phyloP scores from a whole-genome alignment of 306 rosid genomes.

The Biancaea sappan region DNA sequence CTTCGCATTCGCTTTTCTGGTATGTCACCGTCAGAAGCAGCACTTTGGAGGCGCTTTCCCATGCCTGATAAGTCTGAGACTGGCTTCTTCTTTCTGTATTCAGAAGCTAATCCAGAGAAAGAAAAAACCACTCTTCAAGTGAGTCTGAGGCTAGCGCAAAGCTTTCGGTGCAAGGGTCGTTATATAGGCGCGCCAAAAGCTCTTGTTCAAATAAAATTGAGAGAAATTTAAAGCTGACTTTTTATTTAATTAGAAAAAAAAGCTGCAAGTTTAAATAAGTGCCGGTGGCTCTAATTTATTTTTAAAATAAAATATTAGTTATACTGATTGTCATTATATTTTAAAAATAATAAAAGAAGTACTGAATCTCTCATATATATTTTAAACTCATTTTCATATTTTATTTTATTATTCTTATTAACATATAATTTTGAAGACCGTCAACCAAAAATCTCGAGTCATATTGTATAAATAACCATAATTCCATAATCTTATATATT shows the following conservation, averaged over 20 bases:
- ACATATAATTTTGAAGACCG: too few species aligned
- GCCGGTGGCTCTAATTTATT: too few species aligned
- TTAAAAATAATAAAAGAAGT: too few species aligned
- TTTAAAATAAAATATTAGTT: too few species aligned
- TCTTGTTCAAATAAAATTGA: not conserved
- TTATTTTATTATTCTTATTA: too few species aligned
- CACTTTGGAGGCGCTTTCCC: slow-evolving; percentile 7
- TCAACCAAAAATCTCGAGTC: too few species aligned
- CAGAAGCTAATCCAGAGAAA: not conserved
- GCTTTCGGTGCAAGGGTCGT: not conserved
- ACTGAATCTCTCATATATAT: too few species aligned
- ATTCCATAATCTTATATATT: too few species aligned
- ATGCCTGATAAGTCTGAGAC: not conserved
- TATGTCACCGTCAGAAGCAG: not conserved
- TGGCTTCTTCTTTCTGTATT: not conserved
- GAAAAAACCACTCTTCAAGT: not conserved
- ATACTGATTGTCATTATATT: too few species aligned
- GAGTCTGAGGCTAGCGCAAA: not conserved
- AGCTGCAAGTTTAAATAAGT: not conserved
- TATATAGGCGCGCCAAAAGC: slow-evolving; percentile 24
- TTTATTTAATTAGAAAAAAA: not conserved
- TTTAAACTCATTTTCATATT: too few species aligned
- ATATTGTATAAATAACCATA: too few species aligned
- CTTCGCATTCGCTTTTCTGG: slow-evolving; percentile 22
- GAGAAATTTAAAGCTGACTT: too few species aligned